Evolutionary conservation across 2,329 filamentous ascomycete species (phyloP).

Genomic region (Chalaropsis thielavioides): DNA sequence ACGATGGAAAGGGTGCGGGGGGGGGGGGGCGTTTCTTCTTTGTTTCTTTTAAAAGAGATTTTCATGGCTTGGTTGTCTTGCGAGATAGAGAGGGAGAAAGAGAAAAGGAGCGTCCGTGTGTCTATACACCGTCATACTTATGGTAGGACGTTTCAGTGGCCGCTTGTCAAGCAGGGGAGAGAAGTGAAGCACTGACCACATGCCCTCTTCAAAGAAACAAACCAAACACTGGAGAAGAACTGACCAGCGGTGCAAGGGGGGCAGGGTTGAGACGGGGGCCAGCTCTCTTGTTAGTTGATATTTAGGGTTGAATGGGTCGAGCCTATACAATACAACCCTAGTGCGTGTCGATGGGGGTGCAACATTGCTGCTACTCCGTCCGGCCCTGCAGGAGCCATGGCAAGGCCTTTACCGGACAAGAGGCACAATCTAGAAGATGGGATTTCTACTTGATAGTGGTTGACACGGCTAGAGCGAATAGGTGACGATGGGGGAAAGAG

Average conservation of each 20-base stretch:
- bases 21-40: background rate
- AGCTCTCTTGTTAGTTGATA: too few species aligned
- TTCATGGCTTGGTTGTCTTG: background rate
- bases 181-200: background rate
- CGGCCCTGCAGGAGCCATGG: too few species aligned
- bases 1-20: background rate
- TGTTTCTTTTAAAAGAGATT: background rate
- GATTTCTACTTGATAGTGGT: background rate
- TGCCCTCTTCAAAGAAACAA: background rate
- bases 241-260: too few species aligned
- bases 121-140: background rate
- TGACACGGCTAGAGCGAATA: background rate
- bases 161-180: background rate
- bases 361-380: too few species aligned
- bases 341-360: too few species aligned
- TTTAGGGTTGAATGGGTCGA: too few species aligned
- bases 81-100: background rate
- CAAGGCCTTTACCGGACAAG: too few species aligned
- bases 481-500: background rate
- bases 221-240: background rate
- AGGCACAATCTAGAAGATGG: background rate
- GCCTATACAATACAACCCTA: too few species aligned
- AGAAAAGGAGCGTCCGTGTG: slow-evolving; percentile 4
- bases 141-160: slow-evolving; percentile 3
- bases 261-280: too few species aligned